These are phyloP conservation scores for Lasiosphaeria miniovina DNA, from an alignment of 495 filamentous ascomycete genomes.

Conservation along the genomic window DNA sequence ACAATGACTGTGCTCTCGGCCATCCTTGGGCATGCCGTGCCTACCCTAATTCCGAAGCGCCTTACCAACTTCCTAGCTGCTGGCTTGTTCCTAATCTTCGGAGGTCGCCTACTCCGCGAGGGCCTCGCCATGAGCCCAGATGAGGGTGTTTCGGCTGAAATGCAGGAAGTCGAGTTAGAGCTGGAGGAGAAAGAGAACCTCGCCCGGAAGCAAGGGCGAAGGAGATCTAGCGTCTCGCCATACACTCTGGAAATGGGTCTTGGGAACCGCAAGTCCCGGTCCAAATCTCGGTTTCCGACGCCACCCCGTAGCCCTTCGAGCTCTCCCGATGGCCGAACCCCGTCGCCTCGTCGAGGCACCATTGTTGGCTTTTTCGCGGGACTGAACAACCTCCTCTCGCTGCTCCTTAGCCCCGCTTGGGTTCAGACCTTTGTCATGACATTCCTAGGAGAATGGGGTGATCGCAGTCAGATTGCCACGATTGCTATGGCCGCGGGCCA, in stretches of 20 bases:
- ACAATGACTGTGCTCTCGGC: conserved; percentile 97
- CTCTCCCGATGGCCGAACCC: conserved; percentile 50
- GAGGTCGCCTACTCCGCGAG: conserved; percentile 79
- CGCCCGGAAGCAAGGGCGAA: conserved; percentile 52
- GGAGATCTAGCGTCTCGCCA: conserved; percentile 56
- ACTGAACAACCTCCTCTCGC: conserved; percentile 78
- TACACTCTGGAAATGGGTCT: conserved; percentile 65
- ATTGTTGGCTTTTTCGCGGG: conserved; percentile 49
- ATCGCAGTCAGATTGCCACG: conserved; percentile 95
- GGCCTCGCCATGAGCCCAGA: conserved; percentile 82
- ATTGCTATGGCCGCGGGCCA: conserved; percentile 98
- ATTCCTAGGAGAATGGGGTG: conserved; percentile 97
- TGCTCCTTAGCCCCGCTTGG: conserved; percentile 92
- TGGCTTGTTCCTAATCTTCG: conserved; percentile 83
- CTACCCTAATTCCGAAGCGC: conserved; percentile 82
- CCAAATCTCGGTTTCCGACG: conserved; percentile 57
- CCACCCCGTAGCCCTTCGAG: conserved; percentile 58
- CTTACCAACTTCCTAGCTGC: conserved; percentile 85
- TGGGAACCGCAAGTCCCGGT: conserved; percentile 53
- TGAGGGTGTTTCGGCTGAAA: conserved; percentile 88
- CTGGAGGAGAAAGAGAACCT: conserved; percentile 87
- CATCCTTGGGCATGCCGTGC: conserved; percentile 89
- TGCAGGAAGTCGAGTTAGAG: conserved; percentile 95
- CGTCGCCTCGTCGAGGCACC: conserved; percentile 36
- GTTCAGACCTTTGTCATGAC: conserved; percentile 99